A percentile compares a stretch with the other conserved stretches of the same genome.
Conservation (phyloP, 2,329 filamentous ascomycete species). For the Rhynchosporium secalis region DNA sequence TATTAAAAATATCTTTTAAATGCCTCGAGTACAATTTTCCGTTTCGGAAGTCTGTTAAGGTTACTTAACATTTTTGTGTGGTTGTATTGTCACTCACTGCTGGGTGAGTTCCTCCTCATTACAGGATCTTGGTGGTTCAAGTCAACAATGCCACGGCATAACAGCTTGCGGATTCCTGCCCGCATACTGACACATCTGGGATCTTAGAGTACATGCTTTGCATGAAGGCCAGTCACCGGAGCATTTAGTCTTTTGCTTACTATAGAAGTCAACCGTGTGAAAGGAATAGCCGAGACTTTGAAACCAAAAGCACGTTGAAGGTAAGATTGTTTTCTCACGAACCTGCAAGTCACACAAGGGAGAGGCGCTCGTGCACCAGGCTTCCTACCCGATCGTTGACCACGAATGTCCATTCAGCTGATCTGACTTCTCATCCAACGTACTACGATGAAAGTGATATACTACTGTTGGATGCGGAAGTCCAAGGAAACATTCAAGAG, state of each 20-base stretch:
- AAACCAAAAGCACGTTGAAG: background rate
- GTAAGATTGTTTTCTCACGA: background rate
- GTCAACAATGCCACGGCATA: background rate
- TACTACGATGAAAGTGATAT: background rate
- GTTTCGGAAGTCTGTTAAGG: background rate
- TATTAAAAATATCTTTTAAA: constrained; percentile 10
- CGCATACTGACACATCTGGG: constrained; percentile 4
- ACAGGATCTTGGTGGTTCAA: background rate
- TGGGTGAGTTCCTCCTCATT: constrained; percentile 1
- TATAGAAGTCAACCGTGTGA: background rate
- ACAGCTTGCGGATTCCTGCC: constrained; percentile 12
- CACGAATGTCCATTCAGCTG: background rate
- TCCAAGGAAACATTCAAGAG: constrained; percentile 2
- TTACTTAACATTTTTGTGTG: background rate
- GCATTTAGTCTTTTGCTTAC: constrained; percentile 13
- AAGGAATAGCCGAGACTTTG: constrained; percentile 2
- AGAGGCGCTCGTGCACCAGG: constrained; percentile 9
- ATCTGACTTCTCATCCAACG: background rate
- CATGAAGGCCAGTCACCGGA: constrained; percentile 16
- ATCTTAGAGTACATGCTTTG: constrained; percentile 12
- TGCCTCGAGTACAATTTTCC: constrained; percentile 1
- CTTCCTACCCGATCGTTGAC: constrained; percentile 10
- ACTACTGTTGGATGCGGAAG: background rate
- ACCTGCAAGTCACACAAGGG: constrained; percentile 7
- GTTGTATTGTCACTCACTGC: background rate